Base-by-base conservation (phyloP, 768 basidiomycete species). In the Lepiota venenata region DNA sequence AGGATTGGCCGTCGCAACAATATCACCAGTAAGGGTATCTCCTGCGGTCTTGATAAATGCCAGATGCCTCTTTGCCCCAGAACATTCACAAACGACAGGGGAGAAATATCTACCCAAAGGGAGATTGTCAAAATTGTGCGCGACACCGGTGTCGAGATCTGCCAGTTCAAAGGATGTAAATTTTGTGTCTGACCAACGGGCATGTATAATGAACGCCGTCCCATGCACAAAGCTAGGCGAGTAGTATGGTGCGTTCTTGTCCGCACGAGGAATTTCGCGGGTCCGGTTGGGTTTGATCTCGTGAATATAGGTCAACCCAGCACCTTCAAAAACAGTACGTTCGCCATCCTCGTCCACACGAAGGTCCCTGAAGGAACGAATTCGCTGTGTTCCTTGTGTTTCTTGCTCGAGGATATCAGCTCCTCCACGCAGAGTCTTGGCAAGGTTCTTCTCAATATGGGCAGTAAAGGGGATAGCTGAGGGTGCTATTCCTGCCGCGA, bases 81-180 rank as follows among this genome's bases (percentile, higher is more conserved):
- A 39, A 57, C 76, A 76, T 49, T 73, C 71, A 50, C 79, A 85
- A 10, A 88, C 61, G 0, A 80, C 63, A 2, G 87, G 83, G 9
- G 79, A 79, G 61, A 81, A 77, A 66, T 87, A 88, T 36, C 87
- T 76, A 0, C 87, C 87, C 27, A 82, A 62, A 0, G 88, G 84
- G 21, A 87, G 66, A 20, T 82, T 84, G 5, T 65, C 67, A 36
- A 89, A 55, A 49, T 82, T 78, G 62, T 77, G 74, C 0, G 74
- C 75, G 7, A 63, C 61, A 3, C 71, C 74, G 1, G 74, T 69
- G 6, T 62, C 60, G 5, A 85, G 47, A 61, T 87, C 74, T 8
- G 85, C 80, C 27, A 90, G 59, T 68, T 90, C 87, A 60, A 90
- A 80, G 2, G 78, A 73, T 2, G 84, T 80, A 63, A 87, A 87